phyloP scores from a whole-genome alignment of 1,284 basidiomycete species.

The Xanthoconium separans region DNA sequence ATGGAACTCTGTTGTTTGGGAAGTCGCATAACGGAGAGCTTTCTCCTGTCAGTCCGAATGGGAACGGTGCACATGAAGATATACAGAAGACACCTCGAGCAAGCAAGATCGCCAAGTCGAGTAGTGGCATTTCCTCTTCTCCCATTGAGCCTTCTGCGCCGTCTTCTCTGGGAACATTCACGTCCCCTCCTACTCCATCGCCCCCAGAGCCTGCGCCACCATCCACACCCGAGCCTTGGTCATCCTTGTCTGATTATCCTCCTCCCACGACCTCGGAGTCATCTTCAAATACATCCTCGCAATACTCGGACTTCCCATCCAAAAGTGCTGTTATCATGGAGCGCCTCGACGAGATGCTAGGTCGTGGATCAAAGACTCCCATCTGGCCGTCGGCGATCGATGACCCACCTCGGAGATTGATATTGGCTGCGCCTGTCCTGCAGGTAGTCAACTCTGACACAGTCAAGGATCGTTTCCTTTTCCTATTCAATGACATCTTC shows the following conservation, averaged over 20 bases:
- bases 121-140: slow-evolving; percentile 24
- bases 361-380: slow-evolving; percentile 58
- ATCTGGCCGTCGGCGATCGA: slow-evolving; percentile 69
- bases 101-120: slow-evolving; percentile 33
- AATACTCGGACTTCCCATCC: slow-evolving; percentile 38
- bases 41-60: slow-evolving; percentile 27
- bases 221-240: slow-evolving; percentile 67
- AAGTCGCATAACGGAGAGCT: slow-evolving; percentile 24
- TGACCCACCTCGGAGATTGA: slow-evolving; percentile 83
- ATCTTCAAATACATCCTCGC: slow-evolving; percentile 47
- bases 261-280: slow-evolving; percentile 47
- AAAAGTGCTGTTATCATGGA: slow-evolving; percentile 55
- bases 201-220: slow-evolving; percentile 59
- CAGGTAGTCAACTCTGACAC: slow-evolving; percentile 94
- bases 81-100: slow-evolving; percentile 30
- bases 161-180: slow-evolving; percentile 22
- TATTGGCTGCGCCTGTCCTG: slow-evolving; percentile 83
- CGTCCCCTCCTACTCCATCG: slow-evolving; percentile 43
- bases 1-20: slow-evolving; percentile 38
- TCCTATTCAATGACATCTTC: slow-evolving; percentile 93
- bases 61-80: slow-evolving; percentile 25
- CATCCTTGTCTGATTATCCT: slow-evolving; percentile 37
- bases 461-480: slow-evolving; percentile 94
- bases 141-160: slow-evolving; percentile 22
- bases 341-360: slow-evolving; percentile 65